Base-by-base conservation (phyloP, 2,329 filamentous ascomycete species). In the Amesomyces nigricolor region DNA sequence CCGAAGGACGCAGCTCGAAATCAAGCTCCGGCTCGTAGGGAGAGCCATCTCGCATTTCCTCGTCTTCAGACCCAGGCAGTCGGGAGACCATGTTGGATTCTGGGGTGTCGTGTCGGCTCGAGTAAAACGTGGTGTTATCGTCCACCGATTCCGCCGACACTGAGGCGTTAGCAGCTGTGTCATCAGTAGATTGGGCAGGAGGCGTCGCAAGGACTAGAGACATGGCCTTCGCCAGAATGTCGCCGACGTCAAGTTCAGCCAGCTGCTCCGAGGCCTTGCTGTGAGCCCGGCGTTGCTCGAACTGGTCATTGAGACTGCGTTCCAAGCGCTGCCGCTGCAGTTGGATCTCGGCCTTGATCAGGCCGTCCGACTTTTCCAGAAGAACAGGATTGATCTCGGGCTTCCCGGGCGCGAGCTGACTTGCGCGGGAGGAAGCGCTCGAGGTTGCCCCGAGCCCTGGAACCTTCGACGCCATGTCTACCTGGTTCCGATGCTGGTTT, bases 51-150 rank as follows among this genome's bases (percentile, higher is more conserved):
- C 66, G 68, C 67, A 72, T 72, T 57, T 67, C 68, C 47, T 67
- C 66, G 62, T 72, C 70, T 58, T 68, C 71, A 57, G 71, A 70
- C 68, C 68, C 80, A 76, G 68, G 81, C 73, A 74, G 65, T 56
- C 73, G 74, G 29, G 76, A 73, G 39, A 74, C 73, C 57, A 74
- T 72, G 48, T 73, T 74, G 30, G 76, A 78, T 54, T 82, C 77
- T 58, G 82, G 81, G 61, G 91, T 95, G 70, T 91, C 88, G 76
- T 91, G 86, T 74, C 87, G 89, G 73, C 91, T 96, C 63, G 92
- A 96, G 77, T 97, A 96, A 72, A 95, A 95, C 40, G 91, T 94
- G 42, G 91, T 94, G 68, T 95, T 91, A 70, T 95, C 87, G 73
- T 96, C 91, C 74, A 91, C 89, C 37, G 89, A 94, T 71, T 92